A percentile compares a stretch with the other conserved stretches of the same genome.
These are phyloP conservation scores for Pulveroboletus ravenelii DNA, from an alignment of 768 basidiomycete genomes.

Conservation along the genomic window DNA sequence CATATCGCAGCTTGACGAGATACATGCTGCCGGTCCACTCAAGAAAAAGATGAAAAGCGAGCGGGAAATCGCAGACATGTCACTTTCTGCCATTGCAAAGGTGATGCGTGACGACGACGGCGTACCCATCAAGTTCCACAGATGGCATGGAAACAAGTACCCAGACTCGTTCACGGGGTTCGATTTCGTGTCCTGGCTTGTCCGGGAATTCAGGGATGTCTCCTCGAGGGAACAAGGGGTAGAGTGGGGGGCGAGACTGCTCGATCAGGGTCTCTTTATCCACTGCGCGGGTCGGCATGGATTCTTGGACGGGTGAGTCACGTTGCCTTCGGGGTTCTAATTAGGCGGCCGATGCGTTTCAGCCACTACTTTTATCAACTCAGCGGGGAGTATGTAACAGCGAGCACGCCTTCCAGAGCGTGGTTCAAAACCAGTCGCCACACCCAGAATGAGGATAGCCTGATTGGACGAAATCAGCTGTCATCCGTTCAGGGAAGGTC, in stretches of 20 bases:
- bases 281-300: slow-evolving; percentile 76
- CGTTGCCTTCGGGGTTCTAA: background rate
- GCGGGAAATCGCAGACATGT: slow-evolving; percentile 63
- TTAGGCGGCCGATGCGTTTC: slow-evolving; percentile 4
- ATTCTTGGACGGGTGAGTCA: slow-evolving; percentile 79
- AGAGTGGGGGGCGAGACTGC: slow-evolving; percentile 72
- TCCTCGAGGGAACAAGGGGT: slow-evolving; percentile 74
- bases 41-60: slow-evolving; percentile 80
- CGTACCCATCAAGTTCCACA: slow-evolving; percentile 76
- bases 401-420: slow-evolving; percentile 54
- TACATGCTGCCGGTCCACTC: slow-evolving; percentile 69
- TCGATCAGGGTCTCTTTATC: slow-evolving; percentile 80
- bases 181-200: slow-evolving; percentile 88
- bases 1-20: slow-evolving; percentile 75
- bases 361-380: slow-evolving; percentile 90
- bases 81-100: slow-evolving; percentile 62
- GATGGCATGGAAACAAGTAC: slow-evolving; percentile 74
- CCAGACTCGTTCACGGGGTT: slow-evolving; percentile 84
- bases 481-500: slow-evolving; percentile 35
- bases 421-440: slow-evolving; percentile 63
- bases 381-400: slow-evolving; percentile 68
- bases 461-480: slow-evolving; percentile 32
- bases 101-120: slow-evolving; percentile 85
- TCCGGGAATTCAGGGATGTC: slow-evolving; percentile 87
- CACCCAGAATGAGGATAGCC: slow-evolving; percentile 39